A percentile compares a stretch with the other conserved stretches of the same genome.
Conservation (phyloP, 2,329 filamentous ascomycete genomes). For the Hymenotorrendiella dingleyae region DNA sequence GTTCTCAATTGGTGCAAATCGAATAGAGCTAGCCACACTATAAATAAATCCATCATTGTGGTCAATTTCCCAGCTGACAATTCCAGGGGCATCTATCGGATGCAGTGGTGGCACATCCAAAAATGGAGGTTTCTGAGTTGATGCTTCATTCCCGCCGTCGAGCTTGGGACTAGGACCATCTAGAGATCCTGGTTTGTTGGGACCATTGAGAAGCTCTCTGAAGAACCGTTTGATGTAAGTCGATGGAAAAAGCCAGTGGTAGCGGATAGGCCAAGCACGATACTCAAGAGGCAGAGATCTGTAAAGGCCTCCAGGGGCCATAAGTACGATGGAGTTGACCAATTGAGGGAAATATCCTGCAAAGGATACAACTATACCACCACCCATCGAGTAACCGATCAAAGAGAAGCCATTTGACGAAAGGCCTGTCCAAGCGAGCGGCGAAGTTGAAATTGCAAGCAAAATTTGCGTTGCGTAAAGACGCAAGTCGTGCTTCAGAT, state of each 20-base stretch:
- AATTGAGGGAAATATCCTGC: neutral
- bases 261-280: neutral
- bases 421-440: constrained; percentile 41
- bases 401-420: neutral
- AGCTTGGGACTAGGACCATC: neutral
- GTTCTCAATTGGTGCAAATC: neutral
- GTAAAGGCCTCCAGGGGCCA: neutral
- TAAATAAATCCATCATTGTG: neutral
- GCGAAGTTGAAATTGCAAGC: constrained; percentile 54
- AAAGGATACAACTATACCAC: neutral
- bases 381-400: neutral
- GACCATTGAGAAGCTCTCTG: neutral
- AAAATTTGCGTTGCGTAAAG: constrained; percentile 61
- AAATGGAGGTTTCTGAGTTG: neutral
- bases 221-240: neutral
- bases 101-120: neutral
- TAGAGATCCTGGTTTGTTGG: neutral
- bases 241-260: neutral
- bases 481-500: constrained; percentile 49
- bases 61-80: neutral
- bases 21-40: neutral
- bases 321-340: neutral
- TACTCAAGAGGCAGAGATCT: neutral
- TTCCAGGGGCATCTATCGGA: neutral
- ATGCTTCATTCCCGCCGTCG: neutral